Base-by-base conservation (phyloP, 2,329 filamentous ascomycete genomes). In the Trichocomaceae sp. region DNA sequence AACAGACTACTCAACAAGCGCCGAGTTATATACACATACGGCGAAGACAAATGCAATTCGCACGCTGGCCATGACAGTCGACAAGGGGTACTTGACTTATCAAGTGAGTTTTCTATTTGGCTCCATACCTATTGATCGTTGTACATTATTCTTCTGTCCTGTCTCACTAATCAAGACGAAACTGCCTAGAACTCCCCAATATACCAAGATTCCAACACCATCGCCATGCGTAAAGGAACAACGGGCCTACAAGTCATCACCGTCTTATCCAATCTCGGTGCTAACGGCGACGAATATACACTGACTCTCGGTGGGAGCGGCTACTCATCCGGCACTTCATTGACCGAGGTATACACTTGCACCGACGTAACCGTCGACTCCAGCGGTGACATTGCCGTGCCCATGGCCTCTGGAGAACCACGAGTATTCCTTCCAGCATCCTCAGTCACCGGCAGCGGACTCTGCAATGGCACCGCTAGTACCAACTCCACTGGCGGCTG, bases 31-130 rank as follows among this genome's bases (percentile, higher is more conserved):
- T 67, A 60, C 64, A 15, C 70, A 72, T 58, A 77, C 81, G 44
- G 61, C 71, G 1, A 61, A 63, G 5, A 64, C 81, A 31, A 84
- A 83, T 63, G 69, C 71, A 47, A 71, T 82, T 44, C 79, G 81
- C 39, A 72, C 66, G 42, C 68, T 70, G 13, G 76, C 74, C 1
- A 66, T 78, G n/a, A 57, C 55, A 2, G 61, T 64, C 3, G 72
- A 75, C 47, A 56, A 57, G 3, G 62, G 60, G 13, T 79, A 78
- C 58, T 58, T 75, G 15, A 71, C 65, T 0, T 74, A 72, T 55
- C 67, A 66, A 61, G 67, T 69, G 26, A 17, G 52, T 29, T 68
- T 26, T n/a, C 35, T 26, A 26, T 5, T 8, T 29, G 26, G 26
- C 23, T 4, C 8, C 23, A 4, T 4, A 26, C n/a, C n/a, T 26